Conservation (phyloP, 129 eudicot genomes). For the Helichrysum umbraculigerum region DNA sequence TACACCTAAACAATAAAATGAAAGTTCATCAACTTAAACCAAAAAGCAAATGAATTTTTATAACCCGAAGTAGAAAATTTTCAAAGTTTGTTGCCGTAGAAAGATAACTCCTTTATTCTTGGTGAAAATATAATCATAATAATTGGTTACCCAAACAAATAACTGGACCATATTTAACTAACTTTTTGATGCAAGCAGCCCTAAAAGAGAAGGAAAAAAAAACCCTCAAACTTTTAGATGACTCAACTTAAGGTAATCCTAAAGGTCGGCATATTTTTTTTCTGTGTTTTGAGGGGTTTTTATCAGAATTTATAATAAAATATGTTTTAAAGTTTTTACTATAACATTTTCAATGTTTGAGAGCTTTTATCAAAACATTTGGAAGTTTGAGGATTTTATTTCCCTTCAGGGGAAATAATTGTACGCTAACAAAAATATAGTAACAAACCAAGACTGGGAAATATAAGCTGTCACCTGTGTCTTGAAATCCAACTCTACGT, state of each 20-base stretch:
- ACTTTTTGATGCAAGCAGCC: too few species aligned
- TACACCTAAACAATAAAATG: not conserved
- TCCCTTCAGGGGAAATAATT: not conserved
- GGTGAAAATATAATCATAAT: too few species aligned
- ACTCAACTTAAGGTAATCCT: not conserved
- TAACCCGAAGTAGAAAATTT: too few species aligned
- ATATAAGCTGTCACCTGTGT: slow-evolving; percentile 20
- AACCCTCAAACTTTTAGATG: not conserved
- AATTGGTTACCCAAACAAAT: too few species aligned
- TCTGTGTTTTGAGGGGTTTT: not conserved
- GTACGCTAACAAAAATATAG: not conserved
- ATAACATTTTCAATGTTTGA: too few species aligned
- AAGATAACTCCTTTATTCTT: too few species aligned
- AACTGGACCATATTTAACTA: too few species aligned
- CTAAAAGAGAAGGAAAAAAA: not conserved
- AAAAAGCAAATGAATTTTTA: too few species aligned
- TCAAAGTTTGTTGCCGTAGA: too few species aligned
- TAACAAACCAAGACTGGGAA: not conserved
- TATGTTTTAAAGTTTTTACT: too few species aligned
- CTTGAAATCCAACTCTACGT: slow-evolving; percentile 30
- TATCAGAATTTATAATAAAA: not conserved
- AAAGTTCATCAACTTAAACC: not conserved
- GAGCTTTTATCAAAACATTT: not conserved
- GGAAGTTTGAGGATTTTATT: not conserved
- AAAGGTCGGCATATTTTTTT: not conserved